Percentiles rank a stretch among this genome's conserved stretches.
These are phyloP conservation scores for Colletotrichum navitas DNA, from an alignment of 2,329 filamentous ascomycete species.

Conservation along the genomic window DNA sequence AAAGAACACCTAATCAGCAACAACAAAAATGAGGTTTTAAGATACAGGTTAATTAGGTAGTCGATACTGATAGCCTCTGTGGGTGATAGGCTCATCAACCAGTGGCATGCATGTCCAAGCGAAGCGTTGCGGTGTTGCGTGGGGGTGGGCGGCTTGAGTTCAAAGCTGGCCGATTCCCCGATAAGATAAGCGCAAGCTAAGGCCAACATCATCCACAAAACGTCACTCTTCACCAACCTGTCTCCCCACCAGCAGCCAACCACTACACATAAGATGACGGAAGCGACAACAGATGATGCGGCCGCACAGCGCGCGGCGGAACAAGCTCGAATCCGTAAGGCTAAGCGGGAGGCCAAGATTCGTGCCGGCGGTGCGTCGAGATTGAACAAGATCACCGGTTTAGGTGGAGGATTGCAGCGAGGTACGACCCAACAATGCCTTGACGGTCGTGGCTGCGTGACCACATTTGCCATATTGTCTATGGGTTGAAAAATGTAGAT, in stretches of 20 bases:
- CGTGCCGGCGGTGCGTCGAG: constrained; percentile 76
- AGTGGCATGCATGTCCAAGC: not conserved
- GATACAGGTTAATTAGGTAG: not conserved
- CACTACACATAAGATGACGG: constrained; percentile 53
- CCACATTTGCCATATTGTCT: not conserved
- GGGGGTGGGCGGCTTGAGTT: not conserved
- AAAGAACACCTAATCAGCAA: not conserved
- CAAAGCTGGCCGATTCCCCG: constrained; percentile 16
- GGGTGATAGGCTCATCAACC: not conserved
- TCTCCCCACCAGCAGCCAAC: constrained; percentile 21
- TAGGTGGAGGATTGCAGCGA: constrained; percentile 69
- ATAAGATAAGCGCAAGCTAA: constrained; percentile 42
- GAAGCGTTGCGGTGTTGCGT: no score
- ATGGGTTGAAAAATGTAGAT: not conserved
- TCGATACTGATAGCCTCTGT: not conserved
- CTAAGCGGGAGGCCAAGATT: constrained; percentile 84
- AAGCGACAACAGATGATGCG: constrained; percentile 59
- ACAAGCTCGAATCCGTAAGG: constrained; percentile 81
- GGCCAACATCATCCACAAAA: constrained; percentile 35
- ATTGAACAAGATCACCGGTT: constrained; percentile 80
- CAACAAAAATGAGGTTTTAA: no score
- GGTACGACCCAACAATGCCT: constrained; percentile 50
- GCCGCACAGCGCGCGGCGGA: constrained; percentile 68
- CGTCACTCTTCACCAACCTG: constrained; percentile 28
- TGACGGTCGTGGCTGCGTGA: not conserved